phyloP scores from a whole-genome alignment of 108 stramenopile species.

The Aureococcus anophagefferens region DNA sequence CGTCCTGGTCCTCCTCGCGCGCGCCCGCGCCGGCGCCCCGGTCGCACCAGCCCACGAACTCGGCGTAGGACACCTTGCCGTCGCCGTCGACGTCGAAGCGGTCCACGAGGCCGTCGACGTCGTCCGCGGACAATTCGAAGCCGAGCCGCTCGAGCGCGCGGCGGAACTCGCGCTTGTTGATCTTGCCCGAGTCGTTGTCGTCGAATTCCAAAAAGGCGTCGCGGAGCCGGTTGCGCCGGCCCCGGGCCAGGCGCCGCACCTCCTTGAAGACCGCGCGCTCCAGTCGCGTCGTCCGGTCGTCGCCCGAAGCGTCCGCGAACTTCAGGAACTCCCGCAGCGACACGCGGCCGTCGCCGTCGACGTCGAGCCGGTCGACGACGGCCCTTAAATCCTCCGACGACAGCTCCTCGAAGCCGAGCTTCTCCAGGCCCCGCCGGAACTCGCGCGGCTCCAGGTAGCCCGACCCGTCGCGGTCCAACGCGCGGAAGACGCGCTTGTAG shows the following conservation, averaged over 20 bases:
- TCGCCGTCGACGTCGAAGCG: background rate
- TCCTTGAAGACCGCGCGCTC: background rate
- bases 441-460: background rate
- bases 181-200: background rate
- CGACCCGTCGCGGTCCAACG: background rate
- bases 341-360: background rate
- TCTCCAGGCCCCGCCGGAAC: background rate
- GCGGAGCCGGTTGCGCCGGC: background rate
- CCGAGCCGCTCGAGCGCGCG: slow-evolving; percentile 3
- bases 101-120: background rate
- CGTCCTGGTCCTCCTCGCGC: slow-evolving; percentile 3
- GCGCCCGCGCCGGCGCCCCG: background rate
- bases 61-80: background rate
- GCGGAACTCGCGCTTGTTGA: slow-evolving; percentile 8
- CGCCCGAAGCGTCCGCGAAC: too few relatives aligned
- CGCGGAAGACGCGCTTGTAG: background rate
- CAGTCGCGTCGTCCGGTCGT: background rate
- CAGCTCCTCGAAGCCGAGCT: background rate
- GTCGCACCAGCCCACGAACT: background rate
- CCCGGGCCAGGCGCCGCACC: background rate
- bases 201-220: background rate
- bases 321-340: background rate
- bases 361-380: background rate
- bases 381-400: background rate
- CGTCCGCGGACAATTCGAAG: slow-evolving; percentile 1